Base-by-base conservation (phyloP, 345 rosid species). In the Cochlearia excelsa region DNA sequence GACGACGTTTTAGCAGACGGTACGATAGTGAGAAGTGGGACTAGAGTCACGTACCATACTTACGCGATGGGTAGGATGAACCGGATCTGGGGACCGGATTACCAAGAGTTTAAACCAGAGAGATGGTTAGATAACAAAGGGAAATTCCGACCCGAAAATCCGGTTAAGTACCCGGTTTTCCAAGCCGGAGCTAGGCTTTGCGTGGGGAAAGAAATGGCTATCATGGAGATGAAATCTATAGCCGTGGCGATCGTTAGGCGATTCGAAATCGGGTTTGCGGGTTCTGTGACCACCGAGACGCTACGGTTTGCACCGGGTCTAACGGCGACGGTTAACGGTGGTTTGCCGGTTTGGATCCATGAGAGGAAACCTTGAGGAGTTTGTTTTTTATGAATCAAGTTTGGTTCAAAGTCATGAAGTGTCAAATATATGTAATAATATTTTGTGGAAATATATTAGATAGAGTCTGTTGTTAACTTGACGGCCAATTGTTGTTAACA, bases 21-120 rank as follows among this genome's bases (percentile, higher is more conserved):
- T 8, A 83, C 80, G 3, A 59, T 56, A 11, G 83, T 88, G 27
- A 78, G 54, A 46, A 72, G 57, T 29, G 94, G 96, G 33, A 83
- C 88, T 1, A 75, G 85, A 46, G 96, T 85, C 9, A 85, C 90
- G 1, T 88, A 88, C 59, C 93, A 85, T 51, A 79, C 90, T 0
- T 88, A 85, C 30, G 94, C 93, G 0, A 85, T 88, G 93, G 96
- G 85, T 27, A 52, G 96, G 55, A 79, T 82, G 65, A 79, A 69
- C 42, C 80, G 80, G 4, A 68, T 85, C 7, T 88, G 96, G 96
- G 94, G 96, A 0, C 39, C 65, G 3, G 88, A 83, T 68, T 83
- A 80, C 76, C 30, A 70, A 46, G 85, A 85, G 44, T 88, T 79
- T 72, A 84, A 72, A 69, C 96, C 96, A 0, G 90, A 81, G 38